Evolutionary conservation across 2,329 filamentous ascomycete species (phyloP).

Genomic region (Fusarium sarcochroum): DNA sequence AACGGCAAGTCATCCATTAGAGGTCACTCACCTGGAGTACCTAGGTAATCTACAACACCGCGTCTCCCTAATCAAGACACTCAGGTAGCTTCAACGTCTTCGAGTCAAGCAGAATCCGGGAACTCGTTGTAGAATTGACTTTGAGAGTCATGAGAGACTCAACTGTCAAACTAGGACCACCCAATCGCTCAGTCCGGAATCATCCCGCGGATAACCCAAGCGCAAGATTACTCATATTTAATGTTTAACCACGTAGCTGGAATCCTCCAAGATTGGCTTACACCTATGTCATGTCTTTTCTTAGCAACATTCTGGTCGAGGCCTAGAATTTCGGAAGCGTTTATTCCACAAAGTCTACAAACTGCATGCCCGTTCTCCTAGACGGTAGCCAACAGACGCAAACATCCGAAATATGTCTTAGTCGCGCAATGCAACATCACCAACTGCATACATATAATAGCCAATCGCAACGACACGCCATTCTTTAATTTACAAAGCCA

Average conservation of each 20-base stretch:
- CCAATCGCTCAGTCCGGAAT: background rate
- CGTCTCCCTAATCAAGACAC: too few relatives aligned
- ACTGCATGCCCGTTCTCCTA: background rate
- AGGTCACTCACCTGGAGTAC: too few relatives aligned
- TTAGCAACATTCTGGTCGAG: background rate
- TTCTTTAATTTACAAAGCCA: background rate
- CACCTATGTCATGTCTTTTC: background rate
- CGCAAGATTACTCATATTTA: background rate
- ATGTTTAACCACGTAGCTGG: background rate
- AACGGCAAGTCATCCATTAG: background rate
- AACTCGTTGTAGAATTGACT: too few relatives aligned
- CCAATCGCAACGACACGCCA: background rate
- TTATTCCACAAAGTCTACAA: background rate
- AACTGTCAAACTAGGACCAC: background rate
- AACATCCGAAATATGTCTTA: slow-evolving; percentile 10
- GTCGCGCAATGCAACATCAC: background rate
- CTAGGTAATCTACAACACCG: too few relatives aligned
- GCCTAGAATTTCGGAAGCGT: background rate
- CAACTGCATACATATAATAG: background rate
- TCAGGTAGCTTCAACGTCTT: background rate
- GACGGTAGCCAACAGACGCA: background rate
- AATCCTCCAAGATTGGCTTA: slow-evolving; percentile 2
- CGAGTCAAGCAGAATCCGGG: background rate
- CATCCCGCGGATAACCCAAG: background rate
- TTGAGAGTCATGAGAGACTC: background rate